These are phyloP conservation scores for Tricholoma flavovirens DNA, from an alignment of 768 basidiomycete genomes.

Conservation along the genomic window DNA sequence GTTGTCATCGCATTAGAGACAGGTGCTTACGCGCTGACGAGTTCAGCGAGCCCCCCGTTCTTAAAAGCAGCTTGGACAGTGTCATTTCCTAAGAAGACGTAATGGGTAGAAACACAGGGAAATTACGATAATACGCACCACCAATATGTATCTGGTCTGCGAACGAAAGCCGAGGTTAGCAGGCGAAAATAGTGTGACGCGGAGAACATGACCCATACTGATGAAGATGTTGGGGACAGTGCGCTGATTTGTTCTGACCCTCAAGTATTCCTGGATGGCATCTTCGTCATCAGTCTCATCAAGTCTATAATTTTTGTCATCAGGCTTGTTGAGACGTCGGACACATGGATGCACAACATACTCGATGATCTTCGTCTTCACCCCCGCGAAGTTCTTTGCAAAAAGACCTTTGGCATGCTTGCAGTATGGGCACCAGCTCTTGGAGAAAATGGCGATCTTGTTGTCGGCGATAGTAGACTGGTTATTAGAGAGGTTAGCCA, in stretches of 20 bases:
- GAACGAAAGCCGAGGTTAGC: too few relatives aligned
- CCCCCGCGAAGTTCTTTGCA: constrained; percentile 29
- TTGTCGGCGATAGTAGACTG: constrained; percentile 43
- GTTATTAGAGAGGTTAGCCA: not conserved
- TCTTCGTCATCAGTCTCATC: constrained; percentile 52
- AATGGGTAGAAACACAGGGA: too few relatives aligned
- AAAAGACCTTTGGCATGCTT: constrained; percentile 44
- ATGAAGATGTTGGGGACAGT: constrained; percentile 63
- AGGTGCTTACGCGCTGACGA: too few relatives aligned
- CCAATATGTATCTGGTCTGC: too few relatives aligned
- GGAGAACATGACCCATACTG: too few relatives aligned
- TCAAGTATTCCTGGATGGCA: constrained; percentile 63
- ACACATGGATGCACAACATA: constrained; percentile 21
- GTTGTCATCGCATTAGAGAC: too few relatives aligned
- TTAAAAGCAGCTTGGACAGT: too few relatives aligned
- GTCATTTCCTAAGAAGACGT: too few relatives aligned
- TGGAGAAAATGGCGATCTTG: constrained; percentile 58
- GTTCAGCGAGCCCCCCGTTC: too few relatives aligned
- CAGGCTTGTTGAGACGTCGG: not conserved
- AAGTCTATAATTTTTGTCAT: constrained; percentile 29
- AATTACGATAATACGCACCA: too few relatives aligned
- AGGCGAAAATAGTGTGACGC: too few relatives aligned
- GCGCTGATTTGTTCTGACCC: constrained; percentile 55
- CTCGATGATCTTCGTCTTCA: constrained; percentile 40
- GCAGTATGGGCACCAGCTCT: constrained; percentile 52